Evolutionary conservation across 176 grass and related monocot genomes (phyloP), one percentile per base, ranked within the genome.

Genomic region (Elymus sibiricus): DNA sequence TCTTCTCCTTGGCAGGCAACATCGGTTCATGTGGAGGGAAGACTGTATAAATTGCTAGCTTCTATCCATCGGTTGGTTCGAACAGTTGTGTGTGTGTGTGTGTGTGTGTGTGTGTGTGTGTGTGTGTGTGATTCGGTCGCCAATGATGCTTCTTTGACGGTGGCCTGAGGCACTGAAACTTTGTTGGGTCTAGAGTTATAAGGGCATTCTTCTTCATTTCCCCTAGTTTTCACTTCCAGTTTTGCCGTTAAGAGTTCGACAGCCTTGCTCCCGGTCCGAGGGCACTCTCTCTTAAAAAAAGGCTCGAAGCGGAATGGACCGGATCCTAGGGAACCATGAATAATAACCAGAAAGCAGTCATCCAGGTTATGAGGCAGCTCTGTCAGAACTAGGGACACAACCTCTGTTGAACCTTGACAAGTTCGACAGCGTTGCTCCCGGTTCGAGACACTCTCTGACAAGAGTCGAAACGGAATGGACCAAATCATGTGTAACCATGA

Each of bases 111-210:
- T 40, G 55, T 87, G 42, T 40, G 55, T 87, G 46, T 15, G 55
- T 3, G 46, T 2, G 29, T 29, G 29, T 87, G 42, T 40, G 55
- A 70, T 66, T 83, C 66, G 22, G 64, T 65, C 66, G 76, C 87
- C 65, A 2, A 79, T 84, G 75, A 84, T 89, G 87, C 66, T 84
- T 81, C 77, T 79, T 28, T 31, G 76, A 77, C 74, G 82, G 7
- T 58, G 53, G 53, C 82, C 60, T 89, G 69, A 85, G 87, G 82
- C 44, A 46, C 31, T 46, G 70, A 39, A 80, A 67, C 76, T 75
- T 75, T 4, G 9, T 75, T 80, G 80, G 68, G 43, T 26, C 14
- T 35, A 32, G 29, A 58, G 67, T 59, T 85, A n/a, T 37, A 7
- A 26, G 16, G 16, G 5, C 16, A 19, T 19, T 19, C 49, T 53